Evolutionary conservation across 306 rosid genomes (phyloP), one percentile per base, ranked within the genome.

Genomic region (Prunus campanulata): DNA sequence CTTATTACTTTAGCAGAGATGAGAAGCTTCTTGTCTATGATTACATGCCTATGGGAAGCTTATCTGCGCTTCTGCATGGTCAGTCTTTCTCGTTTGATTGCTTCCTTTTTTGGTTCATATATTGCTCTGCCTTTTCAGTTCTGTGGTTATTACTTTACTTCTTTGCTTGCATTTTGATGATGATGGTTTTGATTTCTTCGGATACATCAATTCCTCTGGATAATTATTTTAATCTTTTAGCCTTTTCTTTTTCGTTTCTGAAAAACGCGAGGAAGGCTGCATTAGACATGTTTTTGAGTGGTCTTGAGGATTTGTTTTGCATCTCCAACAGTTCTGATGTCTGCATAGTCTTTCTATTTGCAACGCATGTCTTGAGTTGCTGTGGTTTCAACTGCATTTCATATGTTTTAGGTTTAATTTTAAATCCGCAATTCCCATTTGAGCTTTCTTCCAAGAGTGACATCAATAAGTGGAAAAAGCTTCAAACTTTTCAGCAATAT

Each of bases 21-120:
- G 89, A 86, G 80, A 86, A 86, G 85, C 89, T 86, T 72, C 87
- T 86, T 75, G 89, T 86, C 65, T 80, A 66, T 81, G 89, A 86
- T 78, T 86, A 83, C 89, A 83, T 86, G 89, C 70, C 89, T n/a
- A 83, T 86, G 87, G 89, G 89, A 66, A 86, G 89, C 83, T 76
- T 86, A 12, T 86, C 89, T 80, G 89, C 89, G 13, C 85, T 86
- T 61, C 50, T 86, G 74, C 89, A 86, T 24, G 89, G 89, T 83
- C 48, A 75, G 83, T 15, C 8, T 32, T 35, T 57, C 44, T 70
- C 35, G 47, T 11, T 62, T 64, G 42, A 15, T 51, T 66, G 20
- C 20, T 3, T 52, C 5, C 16, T 77, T 51, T 20, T 2, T 9
- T 47, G 6, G 4, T 16, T 44, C 32, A 32, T 44, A 5, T 1